Evolutionary conservation across 2,329 filamentous ascomycete species (phyloP), one percentile per base, ranked within the genome.

Genomic region (Zymoseptoria tritici): DNA sequence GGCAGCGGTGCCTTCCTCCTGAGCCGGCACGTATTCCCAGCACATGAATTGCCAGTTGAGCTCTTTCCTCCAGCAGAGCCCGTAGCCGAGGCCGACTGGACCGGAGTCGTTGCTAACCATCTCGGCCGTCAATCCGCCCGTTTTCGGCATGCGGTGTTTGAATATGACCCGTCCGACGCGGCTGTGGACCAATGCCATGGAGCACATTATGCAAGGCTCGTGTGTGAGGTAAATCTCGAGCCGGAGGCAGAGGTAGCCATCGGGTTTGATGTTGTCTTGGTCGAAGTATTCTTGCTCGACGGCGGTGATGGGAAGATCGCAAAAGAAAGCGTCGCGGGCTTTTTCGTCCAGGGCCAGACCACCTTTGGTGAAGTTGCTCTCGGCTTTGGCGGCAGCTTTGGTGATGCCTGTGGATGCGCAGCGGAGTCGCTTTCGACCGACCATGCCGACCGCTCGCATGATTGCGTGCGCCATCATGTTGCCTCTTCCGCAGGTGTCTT

Each of bases 181-280:
- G 8, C 93, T 97, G 72, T 97, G 92, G 21, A 97, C 81, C 67
- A 97, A 88, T 1, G 90, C 94, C 94, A 97, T 97, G 42, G 89
- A 91, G 76, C 94, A 99, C 84, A 96, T 95, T 61, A 96, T 84
- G 72, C 94, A 99, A 4, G 94, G 94, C 76, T 99, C 94, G 71
- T 97, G 92, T 2, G 92, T 96, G 62, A 95, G 81, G 76, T 97
- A 97, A 59, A 99, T 83, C 74, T 97, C 93, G 29, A 99, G 82
- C 57, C 91, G 90, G 66, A 96, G 91, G 76, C 93, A 97, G 20
- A 99, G 85, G 73, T 99, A 99, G 57, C 93, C 93, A 66, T 91
- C 89, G 31, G 84, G 82, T 64, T 80, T 83, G 49, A 82, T 83
- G 69, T 87, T 88, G 67, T 86, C 85, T 67, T 83, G 77, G 54